Percentiles rank a stretch among this genome's conserved stretches.
These are phyloP conservation scores for Maudiozyma humilis DNA, from an alignment of 1,139 yeast species.

Conservation along the genomic window DNA sequence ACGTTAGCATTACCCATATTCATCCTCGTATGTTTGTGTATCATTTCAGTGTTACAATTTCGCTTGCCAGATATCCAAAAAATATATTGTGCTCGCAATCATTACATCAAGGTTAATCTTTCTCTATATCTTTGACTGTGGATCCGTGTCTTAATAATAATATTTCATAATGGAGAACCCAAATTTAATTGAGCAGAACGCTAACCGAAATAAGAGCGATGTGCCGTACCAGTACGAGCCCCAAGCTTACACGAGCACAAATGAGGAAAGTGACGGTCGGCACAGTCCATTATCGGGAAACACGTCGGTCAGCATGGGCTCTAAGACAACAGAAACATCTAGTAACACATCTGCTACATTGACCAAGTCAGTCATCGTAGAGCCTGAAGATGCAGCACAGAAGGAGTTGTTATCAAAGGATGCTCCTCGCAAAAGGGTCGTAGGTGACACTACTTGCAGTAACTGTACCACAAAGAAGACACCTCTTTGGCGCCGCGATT, in stretches of 20 bases:
- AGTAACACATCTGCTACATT: background rate
- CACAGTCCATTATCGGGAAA: background rate
- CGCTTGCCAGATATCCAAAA: background rate
- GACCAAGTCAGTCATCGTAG: background rate
- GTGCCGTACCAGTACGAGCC: background rate
- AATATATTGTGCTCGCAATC: too few relatives aligned
- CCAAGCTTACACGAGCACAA: background rate
- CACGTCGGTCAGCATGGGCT: background rate
- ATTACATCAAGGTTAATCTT: too few relatives aligned
- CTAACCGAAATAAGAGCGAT: background rate
- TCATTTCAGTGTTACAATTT: too few relatives aligned
- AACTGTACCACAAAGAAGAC: constrained; percentile 87
- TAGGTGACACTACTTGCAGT: constrained; percentile 49
- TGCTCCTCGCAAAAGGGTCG: constrained; percentile 23
- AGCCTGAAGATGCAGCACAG: background rate
- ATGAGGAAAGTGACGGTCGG: background rate
- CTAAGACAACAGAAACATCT: background rate
- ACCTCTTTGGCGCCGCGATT: constrained; percentile 90
- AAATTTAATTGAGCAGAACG: background rate
- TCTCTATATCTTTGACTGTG: background rate
- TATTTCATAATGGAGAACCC: background rate
- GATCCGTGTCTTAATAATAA: too few relatives aligned
- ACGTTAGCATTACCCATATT: too few relatives aligned
- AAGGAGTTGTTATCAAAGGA: background rate
- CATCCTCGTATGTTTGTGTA: background rate